Evolutionary conservation across 1,284 basidiomycete species (phyloP).

Genomic region (Trametes hirsuta): DNA sequence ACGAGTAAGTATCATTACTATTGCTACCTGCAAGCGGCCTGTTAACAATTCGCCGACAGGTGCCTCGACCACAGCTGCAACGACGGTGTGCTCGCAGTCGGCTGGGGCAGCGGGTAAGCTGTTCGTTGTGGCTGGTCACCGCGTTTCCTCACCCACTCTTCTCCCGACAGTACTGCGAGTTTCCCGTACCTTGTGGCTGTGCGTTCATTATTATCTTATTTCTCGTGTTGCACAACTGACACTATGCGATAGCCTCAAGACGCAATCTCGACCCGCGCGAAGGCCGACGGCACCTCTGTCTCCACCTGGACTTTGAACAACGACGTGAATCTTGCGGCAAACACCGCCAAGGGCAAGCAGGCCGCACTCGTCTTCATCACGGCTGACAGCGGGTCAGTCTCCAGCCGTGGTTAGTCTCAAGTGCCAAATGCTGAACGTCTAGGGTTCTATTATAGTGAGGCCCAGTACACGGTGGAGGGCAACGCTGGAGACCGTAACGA

Average conservation of each 20-base stretch:
- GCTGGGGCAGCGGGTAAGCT: conserved; percentile 54
- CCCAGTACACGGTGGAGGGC: conserved; percentile 63
- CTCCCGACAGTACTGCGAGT: conserved; percentile 41
- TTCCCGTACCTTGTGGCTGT: conserved; percentile 56
- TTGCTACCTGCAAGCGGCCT: conserved; percentile 7
- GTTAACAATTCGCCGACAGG: conserved; percentile 28
- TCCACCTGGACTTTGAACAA: conserved; percentile 57
- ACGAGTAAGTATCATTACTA: conserved; percentile 41
- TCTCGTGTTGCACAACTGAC: neutral
- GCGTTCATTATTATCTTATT: conserved; percentile 10
- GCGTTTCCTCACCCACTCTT: neutral
- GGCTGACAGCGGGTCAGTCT: conserved; percentile 21
- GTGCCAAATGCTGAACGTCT: neutral
- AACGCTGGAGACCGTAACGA: conserved; percentile 72
- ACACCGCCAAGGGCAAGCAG: conserved; percentile 43
- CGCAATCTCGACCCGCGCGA: conserved; percentile 47
- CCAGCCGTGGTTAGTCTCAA: neutral
- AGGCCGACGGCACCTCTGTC: conserved; percentile 42
- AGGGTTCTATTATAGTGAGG: conserved; percentile 53
- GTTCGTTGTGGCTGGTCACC: neutral
- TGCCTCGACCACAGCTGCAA: conserved; percentile 50
- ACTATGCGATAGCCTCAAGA: conserved; percentile 32
- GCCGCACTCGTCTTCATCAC: conserved; percentile 26
- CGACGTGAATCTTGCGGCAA: conserved; percentile 47
- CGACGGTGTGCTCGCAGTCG: conserved; percentile 67